Evolutionary conservation across 1,139 yeast species (phyloP).

Genomic region (Starmera stellimalicola): DNA sequence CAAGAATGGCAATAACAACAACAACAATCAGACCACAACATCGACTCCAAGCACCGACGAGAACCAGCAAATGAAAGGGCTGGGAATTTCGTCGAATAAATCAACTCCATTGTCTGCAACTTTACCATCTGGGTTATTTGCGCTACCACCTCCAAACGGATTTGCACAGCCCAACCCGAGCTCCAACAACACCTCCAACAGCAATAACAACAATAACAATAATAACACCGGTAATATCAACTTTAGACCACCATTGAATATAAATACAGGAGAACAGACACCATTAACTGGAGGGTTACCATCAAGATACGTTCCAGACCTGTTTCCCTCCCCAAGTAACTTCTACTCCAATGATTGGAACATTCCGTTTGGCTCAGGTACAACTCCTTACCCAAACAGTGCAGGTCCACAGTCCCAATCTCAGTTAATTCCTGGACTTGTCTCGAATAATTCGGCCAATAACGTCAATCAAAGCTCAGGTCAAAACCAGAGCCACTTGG

Average conservation of each 20-base stretch:
- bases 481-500: too few relatives aligned
- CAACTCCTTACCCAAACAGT: constrained; percentile 19
- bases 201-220: constrained; percentile 5
- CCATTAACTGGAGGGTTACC: constrained; percentile 40
- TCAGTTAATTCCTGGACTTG: neutral
- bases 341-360: constrained; percentile 29
- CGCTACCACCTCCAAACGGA: constrained; percentile 14
- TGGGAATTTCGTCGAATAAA: constrained; percentile 16
- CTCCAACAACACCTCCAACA: constrained; percentile 1
- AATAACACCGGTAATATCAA: constrained; percentile 4
- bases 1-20: constrained; percentile 4
- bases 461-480: too few relatives aligned
- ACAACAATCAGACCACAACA: constrained; percentile 1
- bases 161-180: neutral
- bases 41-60: constrained; percentile 1
- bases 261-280: constrained; percentile 34
- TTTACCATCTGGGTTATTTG: constrained; percentile 19
- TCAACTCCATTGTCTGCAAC: constrained; percentile 21
- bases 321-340: constrained; percentile 47
- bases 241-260: constrained; percentile 5
- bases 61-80: constrained; percentile 2
- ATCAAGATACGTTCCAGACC: constrained; percentile 37
- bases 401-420: constrained; percentile 8
- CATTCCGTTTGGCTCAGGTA: constrained; percentile 22
- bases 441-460: neutral